A percentile compares a stretch with the other conserved stretches of the same genome.
Evolutionary conservation across 2,329 filamentous ascomycete genomes (phyloP).

Genomic region (Bipolaris cookei): DNA sequence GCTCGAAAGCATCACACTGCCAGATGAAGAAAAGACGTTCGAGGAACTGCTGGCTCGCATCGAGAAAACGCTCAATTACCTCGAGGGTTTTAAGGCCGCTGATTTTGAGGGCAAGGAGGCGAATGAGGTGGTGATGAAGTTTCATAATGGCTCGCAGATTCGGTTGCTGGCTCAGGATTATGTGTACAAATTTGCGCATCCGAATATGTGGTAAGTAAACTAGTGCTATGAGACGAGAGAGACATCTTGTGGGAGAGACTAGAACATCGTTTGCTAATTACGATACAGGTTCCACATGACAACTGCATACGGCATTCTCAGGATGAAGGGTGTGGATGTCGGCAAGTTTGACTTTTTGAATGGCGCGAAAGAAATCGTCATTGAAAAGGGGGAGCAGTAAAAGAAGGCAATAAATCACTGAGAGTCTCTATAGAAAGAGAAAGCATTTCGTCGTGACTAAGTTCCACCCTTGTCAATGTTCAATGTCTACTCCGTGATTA

Average conservation of each 20-base stretch:
- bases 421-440: not conserved
- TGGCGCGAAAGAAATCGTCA: constrained; percentile 20
- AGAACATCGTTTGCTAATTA: not conserved
- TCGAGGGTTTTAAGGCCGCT: constrained; percentile 54
- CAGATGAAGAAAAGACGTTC: constrained; percentile 58
- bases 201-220: constrained; percentile 60
- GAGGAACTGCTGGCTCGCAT: constrained; percentile 58
- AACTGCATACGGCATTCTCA: constrained; percentile 66
- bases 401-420: not conserved
- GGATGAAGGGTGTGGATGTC: constrained; percentile 66
- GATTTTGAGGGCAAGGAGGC: constrained; percentile 54
- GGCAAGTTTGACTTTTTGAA: constrained; percentile 65
- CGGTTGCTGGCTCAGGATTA: constrained; percentile 57
- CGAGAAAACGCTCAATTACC: constrained; percentile 54
- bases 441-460: too few relatives aligned
- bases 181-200: constrained; percentile 57
- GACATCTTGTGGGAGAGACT: not conserved
- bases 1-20: constrained; percentile 40
- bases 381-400: not conserved
- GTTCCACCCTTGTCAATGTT: not conserved
- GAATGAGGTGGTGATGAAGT: constrained; percentile 48
- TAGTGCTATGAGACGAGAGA: not conserved
- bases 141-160: constrained; percentile 31
- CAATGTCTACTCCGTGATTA: not conserved
- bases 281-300: constrained; percentile 63